Evolutionary conservation across 2,329 filamentous ascomycete genomes (phyloP).

Genomic region (Calonectria hawksworthii): DNA sequence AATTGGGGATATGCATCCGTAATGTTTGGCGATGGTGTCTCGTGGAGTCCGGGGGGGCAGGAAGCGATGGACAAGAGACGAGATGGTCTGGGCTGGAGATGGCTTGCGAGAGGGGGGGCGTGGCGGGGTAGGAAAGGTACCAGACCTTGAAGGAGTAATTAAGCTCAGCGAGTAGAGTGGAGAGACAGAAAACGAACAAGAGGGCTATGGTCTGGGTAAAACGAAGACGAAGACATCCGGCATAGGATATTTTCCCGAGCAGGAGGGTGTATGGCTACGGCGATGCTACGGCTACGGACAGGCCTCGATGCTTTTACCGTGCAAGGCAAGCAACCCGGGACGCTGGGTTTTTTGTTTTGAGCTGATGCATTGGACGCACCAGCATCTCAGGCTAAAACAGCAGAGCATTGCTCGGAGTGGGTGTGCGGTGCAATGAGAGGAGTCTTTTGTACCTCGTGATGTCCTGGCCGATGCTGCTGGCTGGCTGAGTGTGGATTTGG

Average conservation of each 20-base stretch:
- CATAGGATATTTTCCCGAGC: background rate
- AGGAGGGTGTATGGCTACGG: constrained; percentile 7
- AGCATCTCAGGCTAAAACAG: constrained; percentile 13
- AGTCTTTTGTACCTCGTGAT: constrained; percentile 28
- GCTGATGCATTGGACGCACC: background rate
- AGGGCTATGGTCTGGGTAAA: background rate
- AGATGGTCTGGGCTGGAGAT: constrained; percentile 21
- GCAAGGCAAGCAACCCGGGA: background rate
- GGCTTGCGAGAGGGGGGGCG: constrained; percentile 16
- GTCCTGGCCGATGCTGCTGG: constrained; percentile 21
- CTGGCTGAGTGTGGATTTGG: background rate
- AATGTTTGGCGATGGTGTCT: constrained; percentile 17
- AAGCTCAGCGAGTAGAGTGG: constrained; percentile 1
- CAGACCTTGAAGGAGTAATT: background rate
- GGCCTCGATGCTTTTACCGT: background rate
- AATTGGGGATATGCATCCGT: background rate
- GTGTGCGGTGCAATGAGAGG: constrained; percentile 21
- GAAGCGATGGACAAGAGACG: constrained; percentile 6
- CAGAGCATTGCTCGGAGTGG: background rate
- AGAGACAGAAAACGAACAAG: constrained; percentile 8
- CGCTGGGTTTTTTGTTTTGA: background rate
- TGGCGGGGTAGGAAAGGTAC: constrained; percentile 16
- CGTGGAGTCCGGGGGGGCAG: constrained; percentile 8
- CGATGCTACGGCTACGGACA: constrained; percentile 5
- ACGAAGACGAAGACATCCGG: background rate